These are phyloP conservation scores for Nymphaea colorata DNA, from an alignment of 164 flowering plant genomes.

Conservation along the genomic window DNA sequence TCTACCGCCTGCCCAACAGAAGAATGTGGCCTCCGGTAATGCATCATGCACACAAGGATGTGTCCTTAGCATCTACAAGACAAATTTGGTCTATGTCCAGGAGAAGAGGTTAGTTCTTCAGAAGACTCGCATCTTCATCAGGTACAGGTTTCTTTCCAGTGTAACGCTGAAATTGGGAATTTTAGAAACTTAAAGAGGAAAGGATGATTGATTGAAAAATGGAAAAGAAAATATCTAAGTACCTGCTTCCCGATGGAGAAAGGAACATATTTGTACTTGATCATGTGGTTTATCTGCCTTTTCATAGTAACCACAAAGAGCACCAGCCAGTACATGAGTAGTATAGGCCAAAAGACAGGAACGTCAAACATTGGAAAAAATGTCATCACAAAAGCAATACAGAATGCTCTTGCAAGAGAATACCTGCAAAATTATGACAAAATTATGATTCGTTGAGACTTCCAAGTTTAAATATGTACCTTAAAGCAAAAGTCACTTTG, in stretches of 20 bases:
- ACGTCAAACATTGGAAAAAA: conserved; percentile 72
- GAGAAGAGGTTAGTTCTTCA: neutral
- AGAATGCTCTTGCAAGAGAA: conserved; percentile 59
- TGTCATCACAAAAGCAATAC: conserved; percentile 72
- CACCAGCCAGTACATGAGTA: conserved; percentile 70
- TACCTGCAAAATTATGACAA: conserved; percentile 34
- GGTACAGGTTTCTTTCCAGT: neutral
- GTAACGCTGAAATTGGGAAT: conserved; percentile 1
- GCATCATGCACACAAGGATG: neutral
- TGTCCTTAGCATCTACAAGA: neutral
- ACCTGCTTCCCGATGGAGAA: conserved; percentile 80
- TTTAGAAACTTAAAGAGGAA: neutral
- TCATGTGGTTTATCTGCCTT: conserved; percentile 74
- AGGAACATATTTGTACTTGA: conserved; percentile 79
- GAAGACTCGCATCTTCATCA: conserved; percentile 1
- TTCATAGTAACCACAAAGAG: conserved; percentile 69
- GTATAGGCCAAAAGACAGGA: conserved; percentile 91
- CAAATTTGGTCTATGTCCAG: neutral
- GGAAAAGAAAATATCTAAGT: neutral
- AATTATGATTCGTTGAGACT: too few species aligned
- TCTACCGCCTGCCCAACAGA: neutral
- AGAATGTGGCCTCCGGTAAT: neutral
- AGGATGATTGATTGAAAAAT: neutral
- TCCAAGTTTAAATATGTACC: too few species aligned
- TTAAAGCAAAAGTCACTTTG: too few species aligned